phyloP scores from a whole-genome alignment of 2,329 filamentous ascomycete species.

The Pseudophaeomoniella oleicola region DNA sequence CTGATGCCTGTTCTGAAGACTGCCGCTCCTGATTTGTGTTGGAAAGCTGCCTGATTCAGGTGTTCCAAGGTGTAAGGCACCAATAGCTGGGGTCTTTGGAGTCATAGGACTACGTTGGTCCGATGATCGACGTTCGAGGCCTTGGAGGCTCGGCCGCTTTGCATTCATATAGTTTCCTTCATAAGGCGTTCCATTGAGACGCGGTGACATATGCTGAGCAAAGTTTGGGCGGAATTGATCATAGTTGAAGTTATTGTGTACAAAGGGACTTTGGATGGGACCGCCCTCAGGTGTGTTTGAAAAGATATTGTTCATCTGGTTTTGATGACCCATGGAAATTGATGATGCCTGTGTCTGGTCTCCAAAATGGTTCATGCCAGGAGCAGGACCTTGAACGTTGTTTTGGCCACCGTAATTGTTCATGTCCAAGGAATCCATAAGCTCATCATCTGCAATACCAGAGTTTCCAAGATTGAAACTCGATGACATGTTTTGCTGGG shows the following conservation, averaged over 20 bases:
- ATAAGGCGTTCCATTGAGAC: slow-evolving; percentile 28
- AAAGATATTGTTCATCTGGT: slow-evolving; percentile 58
- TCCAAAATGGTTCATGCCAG: slow-evolving; percentile 22
- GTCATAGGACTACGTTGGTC: slow-evolving; percentile 69
- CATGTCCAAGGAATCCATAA: slow-evolving; percentile 54
- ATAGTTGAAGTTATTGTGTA: slow-evolving; percentile 59
- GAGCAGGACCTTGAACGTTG: slow-evolving; percentile 20
- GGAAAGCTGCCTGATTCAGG: slow-evolving; percentile 60
- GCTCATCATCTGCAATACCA: slow-evolving; percentile 62
- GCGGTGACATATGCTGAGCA: slow-evolving; percentile 22
- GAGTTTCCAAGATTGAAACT: slow-evolving; percentile 67
- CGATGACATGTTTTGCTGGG: slow-evolving; percentile 49
- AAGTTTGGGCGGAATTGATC: slow-evolving; percentile 49
- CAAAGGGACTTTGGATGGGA: slow-evolving; percentile 81
- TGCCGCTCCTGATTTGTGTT: slow-evolving; percentile 57
- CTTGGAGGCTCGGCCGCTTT: slow-evolving; percentile 48
- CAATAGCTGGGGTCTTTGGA: slow-evolving; percentile 67
- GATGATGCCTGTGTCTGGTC: slow-evolving; percentile 40
- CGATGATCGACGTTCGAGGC: slow-evolving; percentile 59
- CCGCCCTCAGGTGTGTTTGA: slow-evolving; percentile 86
- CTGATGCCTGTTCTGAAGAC: slow-evolving; percentile 49
- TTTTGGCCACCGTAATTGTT: slow-evolving; percentile 6
- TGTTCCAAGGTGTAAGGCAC: slow-evolving; percentile 54
- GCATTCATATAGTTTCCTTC: slow-evolving; percentile 33
- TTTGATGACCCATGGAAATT: slow-evolving; percentile 48